phyloP scores from a whole-genome alignment of 768 basidiomycete species.

The Russula sp. region DNA sequence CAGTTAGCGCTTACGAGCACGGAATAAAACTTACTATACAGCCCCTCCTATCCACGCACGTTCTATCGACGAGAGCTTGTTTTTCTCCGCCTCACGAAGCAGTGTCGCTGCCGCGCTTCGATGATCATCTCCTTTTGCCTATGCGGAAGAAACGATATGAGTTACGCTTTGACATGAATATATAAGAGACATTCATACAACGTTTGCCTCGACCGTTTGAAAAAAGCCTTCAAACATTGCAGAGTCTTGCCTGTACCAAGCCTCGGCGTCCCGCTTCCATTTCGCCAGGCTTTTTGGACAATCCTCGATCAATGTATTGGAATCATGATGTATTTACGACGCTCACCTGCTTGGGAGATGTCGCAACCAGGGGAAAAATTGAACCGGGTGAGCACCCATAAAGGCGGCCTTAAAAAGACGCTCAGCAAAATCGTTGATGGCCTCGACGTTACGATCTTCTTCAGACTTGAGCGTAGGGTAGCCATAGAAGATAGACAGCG shows the following conservation, averaged over 20 bases:
- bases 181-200: not conserved
- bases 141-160: no score
- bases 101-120: not conserved
- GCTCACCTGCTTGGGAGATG: conserved; percentile 6
- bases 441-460: no score
- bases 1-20: not conserved
- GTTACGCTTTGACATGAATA: not conserved
- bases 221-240: not conserved
- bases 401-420: not conserved
- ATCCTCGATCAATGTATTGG: no score
- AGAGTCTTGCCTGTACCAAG: not conserved
- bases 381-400: not conserved
- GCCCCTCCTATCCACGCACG: not conserved
- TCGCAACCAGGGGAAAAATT: conserved; percentile 4
- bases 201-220: not conserved
- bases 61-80: not conserved
- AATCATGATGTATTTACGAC: not conserved
- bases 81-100: not conserved
- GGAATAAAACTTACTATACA: not conserved
- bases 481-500: not conserved
- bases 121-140: not conserved
- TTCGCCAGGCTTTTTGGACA: not conserved
- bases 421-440: not conserved
- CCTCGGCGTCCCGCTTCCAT: conserved; percentile 5
- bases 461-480: not conserved